A percentile compares a stretch with the other conserved stretches of the same genome.
Evolutionary conservation across 169 alveolate genomes (phyloP).

Genomic region (Cyclospora cayetanensis): DNA sequence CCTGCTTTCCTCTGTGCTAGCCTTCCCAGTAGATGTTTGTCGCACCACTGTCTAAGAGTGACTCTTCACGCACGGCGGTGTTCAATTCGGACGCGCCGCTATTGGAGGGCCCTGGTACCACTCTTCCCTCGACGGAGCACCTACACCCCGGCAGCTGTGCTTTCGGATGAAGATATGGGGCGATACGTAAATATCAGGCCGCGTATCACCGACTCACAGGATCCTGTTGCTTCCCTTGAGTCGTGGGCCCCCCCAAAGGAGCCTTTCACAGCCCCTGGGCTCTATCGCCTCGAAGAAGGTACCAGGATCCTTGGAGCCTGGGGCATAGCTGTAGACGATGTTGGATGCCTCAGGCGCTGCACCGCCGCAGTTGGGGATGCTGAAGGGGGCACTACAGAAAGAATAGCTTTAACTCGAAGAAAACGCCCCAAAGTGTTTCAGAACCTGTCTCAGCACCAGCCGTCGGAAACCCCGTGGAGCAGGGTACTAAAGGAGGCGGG

Average conservation of each 20-base stretch:
- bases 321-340: constrained; percentile 24
- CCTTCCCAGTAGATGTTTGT: background rate
- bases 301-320: constrained; percentile 45
- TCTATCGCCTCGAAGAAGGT: constrained; percentile 33
- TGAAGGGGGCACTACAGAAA: background rate
- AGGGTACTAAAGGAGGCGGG: background rate
- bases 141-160: background rate
- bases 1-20: background rate
- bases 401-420: background rate
- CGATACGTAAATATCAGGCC: background rate
- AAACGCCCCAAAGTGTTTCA: background rate
- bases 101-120: constrained; percentile 54
- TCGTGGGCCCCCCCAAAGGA: constrained; percentile 33
- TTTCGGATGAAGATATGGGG: constrained; percentile 14
- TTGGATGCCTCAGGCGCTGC: constrained; percentile 55
- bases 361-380: background rate
- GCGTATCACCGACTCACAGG: background rate
- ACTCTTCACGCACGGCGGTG: constrained; percentile 65
- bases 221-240: background rate
- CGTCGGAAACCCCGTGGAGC: background rate
- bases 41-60: constrained; percentile 56
- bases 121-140: constrained; percentile 64
- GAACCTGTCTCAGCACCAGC: background rate
- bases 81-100: constrained; percentile 39
- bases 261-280: constrained; percentile 42